phyloP scores from a whole-genome alignment of 1,284 basidiomycete species.

The Bondarzewia mesenterica region DNA sequence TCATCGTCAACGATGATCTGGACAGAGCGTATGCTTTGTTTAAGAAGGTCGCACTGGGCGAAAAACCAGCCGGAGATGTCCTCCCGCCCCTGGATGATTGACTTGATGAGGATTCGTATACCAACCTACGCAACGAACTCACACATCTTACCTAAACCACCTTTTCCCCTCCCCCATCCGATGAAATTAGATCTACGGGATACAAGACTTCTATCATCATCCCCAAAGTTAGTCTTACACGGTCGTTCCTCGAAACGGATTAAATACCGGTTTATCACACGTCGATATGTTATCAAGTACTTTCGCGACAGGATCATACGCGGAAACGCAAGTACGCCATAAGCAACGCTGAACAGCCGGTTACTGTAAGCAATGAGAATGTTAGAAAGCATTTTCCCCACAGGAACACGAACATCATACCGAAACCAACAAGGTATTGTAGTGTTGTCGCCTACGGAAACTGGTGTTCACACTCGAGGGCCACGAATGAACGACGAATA shows the following conservation, averaged over 20 bases:
- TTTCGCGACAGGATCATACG: constrained; percentile 21
- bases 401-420: constrained; percentile 32
- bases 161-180: no score
- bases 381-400: not conserved
- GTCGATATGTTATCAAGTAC: not conserved
- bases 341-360: constrained; percentile 79
- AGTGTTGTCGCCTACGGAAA: constrained; percentile 62
- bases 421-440: constrained; percentile 78
- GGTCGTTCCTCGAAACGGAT: no score
- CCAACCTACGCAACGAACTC: no score
- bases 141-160: no score
- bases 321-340: constrained; percentile 80
- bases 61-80: constrained; percentile 40
- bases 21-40: constrained; percentile 75
- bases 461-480: not conserved
- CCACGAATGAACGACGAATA: not conserved
- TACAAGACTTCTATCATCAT: no score
- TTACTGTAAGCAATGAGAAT: constrained; percentile 44
- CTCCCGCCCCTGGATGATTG: constrained; percentile 56
- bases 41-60: constrained; percentile 66
- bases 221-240: no score
- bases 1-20: constrained; percentile 91
- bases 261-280: no score
- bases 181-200: no score
- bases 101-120: constrained; percentile 1